Conservation (phyloP, 148 eudicot species). For the Bassia scoparia region DNA sequence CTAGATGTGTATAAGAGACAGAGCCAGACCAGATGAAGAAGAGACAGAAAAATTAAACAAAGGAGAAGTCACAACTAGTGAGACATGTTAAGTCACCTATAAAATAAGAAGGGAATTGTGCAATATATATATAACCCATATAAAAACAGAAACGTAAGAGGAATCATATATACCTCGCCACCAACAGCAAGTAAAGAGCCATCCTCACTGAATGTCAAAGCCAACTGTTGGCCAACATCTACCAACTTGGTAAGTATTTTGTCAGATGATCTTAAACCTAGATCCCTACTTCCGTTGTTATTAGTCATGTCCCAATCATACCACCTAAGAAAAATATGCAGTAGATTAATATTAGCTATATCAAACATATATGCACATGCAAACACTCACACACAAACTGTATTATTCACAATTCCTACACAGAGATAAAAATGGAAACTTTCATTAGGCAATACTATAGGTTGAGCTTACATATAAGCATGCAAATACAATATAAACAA, state of each 20-base stretch:
- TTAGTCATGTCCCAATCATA: slow-evolving; percentile 55
- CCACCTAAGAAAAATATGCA: slow-evolving; percentile 39
- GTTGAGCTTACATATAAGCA: neutral
- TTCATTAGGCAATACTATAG: neutral
- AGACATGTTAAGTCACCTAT: too few relatives aligned
- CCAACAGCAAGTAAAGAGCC: slow-evolving; percentile 78
- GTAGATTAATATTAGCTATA: neutral
- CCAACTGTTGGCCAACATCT: slow-evolving; percentile 76
- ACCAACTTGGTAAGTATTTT: slow-evolving; percentile 50
- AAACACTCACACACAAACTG: neutral
- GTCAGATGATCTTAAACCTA: slow-evolving; percentile 49
- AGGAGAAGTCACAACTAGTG: too few relatives aligned
- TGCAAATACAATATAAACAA: neutral
- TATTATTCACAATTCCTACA: neutral
- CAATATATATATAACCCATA: slow-evolving; percentile 10
- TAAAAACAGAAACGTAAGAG: slow-evolving; percentile 11
- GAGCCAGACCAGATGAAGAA: too few relatives aligned
- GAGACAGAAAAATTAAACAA: too few relatives aligned
- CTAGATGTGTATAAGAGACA: too few relatives aligned
- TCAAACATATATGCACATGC: neutral
- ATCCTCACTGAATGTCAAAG: slow-evolving; percentile 57
- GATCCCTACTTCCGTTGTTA: slow-evolving; percentile 23
- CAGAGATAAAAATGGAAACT: neutral
- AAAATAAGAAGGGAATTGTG: too few relatives aligned
- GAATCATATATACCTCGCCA: slow-evolving; percentile 59